These are phyloP conservation scores for Clarireedia homoeocarpa DNA, from an alignment of 2,329 filamentous ascomycete genomes.

Conservation along the genomic window DNA sequence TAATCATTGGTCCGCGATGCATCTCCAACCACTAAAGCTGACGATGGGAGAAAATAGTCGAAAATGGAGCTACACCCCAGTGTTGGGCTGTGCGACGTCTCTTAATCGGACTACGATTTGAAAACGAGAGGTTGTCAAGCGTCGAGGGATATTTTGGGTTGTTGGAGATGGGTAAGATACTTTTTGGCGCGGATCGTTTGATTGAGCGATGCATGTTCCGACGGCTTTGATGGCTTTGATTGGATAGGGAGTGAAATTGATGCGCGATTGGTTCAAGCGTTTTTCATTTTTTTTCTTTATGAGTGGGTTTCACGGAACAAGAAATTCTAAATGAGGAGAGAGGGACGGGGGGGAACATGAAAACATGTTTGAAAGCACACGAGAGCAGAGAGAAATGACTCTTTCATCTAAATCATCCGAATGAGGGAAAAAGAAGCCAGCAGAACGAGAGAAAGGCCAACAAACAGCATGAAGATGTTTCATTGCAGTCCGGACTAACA, in stretches of 20 bases:
- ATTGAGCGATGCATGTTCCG: background rate
- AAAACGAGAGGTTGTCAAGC: conserved; percentile 22
- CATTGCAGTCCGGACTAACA: too few relatives aligned
- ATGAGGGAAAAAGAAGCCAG: too few relatives aligned
- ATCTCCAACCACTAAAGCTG: background rate
- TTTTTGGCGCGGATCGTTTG: background rate
- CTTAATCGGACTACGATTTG: conserved; percentile 10
- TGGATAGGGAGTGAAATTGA: conserved; percentile 3
- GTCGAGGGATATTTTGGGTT: conserved; percentile 10
- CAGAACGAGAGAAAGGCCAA: too few relatives aligned
- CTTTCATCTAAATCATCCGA: too few relatives aligned
- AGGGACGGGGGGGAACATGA: too few relatives aligned
- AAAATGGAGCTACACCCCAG: background rate
- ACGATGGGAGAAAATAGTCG: background rate
- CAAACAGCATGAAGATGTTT: too few relatives aligned
- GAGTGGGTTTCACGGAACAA: background rate
- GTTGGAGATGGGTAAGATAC: background rate
- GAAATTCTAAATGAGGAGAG: too few relatives aligned
- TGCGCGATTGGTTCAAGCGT: conserved; percentile 1
- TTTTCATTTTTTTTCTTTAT: background rate
- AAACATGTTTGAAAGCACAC: too few relatives aligned
- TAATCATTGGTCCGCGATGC: background rate
- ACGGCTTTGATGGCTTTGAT: conserved; percentile 7
- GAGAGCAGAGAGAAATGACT: too few relatives aligned
- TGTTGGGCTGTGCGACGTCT: conserved; percentile 18